Evolutionary conservation across 352 stramenopile species (phyloP).

Genomic region (Blastocystis hominis): DNA sequence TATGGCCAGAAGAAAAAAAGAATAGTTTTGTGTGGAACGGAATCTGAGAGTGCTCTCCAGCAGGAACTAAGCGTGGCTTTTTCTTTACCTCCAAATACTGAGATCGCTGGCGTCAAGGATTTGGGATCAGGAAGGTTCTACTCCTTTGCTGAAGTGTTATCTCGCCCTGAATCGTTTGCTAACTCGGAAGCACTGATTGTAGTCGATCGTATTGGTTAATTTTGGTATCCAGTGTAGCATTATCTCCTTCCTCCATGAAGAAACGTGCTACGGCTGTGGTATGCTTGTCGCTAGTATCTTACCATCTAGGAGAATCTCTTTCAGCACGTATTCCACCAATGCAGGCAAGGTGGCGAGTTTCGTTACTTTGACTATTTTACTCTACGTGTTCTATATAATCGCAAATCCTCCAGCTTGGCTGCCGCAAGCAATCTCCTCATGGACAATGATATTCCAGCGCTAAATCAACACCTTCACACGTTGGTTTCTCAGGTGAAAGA

Average conservation of each 20-base stretch:
- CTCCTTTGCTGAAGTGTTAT: background rate
- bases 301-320: slow-evolving; percentile 7
- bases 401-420: background rate
- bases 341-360: background rate
- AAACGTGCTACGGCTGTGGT: background rate
- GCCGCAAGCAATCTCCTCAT: background rate
- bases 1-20: background rate
- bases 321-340: slow-evolving; percentile 15
- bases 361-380: background rate
- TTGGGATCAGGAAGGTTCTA: background rate
- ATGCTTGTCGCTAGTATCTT: background rate
- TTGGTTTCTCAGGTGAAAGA: slow-evolving; percentile 31
- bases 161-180: background rate
- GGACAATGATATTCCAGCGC: background rate
- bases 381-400: slow-evolving; percentile 23
- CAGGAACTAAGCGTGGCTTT: background rate
- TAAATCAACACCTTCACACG: background rate
- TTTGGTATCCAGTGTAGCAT: background rate
- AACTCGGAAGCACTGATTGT: background rate
- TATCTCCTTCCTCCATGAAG: background rate
- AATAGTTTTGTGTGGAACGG: background rate
- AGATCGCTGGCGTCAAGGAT: background rate
- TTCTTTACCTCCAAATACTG: background rate
- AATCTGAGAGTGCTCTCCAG: background rate
- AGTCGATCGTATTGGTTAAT: background rate